phyloP scores from a whole-genome alignment of 352 stramenopile genomes.

The Phytophthora chlamydospora region DNA sequence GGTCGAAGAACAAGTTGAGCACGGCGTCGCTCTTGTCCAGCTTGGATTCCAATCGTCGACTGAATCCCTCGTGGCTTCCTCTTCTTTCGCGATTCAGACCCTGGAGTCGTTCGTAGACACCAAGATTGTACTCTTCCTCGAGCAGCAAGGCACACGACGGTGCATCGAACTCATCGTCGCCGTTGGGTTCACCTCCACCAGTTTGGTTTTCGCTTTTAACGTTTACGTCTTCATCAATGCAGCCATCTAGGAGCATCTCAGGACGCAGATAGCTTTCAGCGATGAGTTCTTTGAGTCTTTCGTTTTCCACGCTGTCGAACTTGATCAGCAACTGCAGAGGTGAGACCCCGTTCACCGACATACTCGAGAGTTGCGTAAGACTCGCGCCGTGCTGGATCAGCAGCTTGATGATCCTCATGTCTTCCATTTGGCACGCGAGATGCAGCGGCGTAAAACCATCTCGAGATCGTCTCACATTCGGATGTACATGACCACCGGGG shows the following conservation, averaged over 20 bases:
- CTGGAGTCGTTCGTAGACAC: conserved; percentile 49
- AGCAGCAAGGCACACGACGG: conserved; percentile 58
- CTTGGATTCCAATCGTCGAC: conserved; percentile 41
- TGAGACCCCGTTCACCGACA: conserved; percentile 44
- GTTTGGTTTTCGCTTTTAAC: background rate
- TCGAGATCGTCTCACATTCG: conserved; percentile 62
- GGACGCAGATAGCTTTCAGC: conserved; percentile 39
- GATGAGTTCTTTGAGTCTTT: conserved; percentile 53
- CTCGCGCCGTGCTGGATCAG: conserved; percentile 60
- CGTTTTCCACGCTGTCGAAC: conserved; percentile 52
- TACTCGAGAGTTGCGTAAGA: conserved; percentile 56
- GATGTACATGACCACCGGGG: conserved; percentile 42
- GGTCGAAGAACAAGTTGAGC: conserved; percentile 46
- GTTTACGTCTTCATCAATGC: conserved; percentile 5
- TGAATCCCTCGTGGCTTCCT: conserved; percentile 21
- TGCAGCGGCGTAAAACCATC: conserved; percentile 74
- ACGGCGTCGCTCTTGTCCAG: conserved; percentile 58
- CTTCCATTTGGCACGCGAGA: conserved; percentile 61
- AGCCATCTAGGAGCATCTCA: conserved; percentile 53
- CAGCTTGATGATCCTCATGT: conserved; percentile 53
- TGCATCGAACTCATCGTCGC: conserved; percentile 21
- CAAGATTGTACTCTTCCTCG: conserved; percentile 57
- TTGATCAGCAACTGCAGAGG: conserved; percentile 62
- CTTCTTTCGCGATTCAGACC: conserved; percentile 26
- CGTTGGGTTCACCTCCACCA: conserved; percentile 9